Base-by-base conservation (phyloP, 768 basidiomycete genomes). In the Pholiota conissans region DNA sequence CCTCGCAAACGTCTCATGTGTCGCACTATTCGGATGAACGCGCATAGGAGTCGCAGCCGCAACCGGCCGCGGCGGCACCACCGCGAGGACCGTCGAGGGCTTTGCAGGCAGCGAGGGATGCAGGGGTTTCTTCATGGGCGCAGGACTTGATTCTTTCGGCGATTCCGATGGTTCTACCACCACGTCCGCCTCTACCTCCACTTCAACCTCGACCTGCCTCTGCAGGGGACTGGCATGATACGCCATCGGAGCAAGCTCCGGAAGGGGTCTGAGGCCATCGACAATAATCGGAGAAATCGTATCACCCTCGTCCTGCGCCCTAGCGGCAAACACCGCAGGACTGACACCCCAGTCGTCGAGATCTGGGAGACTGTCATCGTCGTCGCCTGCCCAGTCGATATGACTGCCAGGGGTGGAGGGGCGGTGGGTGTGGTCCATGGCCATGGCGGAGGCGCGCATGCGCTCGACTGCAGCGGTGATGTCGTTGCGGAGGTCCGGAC, bases 381-480 rank as follows among this genome's bases (percentile, higher is more conserved):
- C 91, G 62, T 93, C 90, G 32, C 87, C 88, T 39, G 92, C 92
- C 92, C 92, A 94, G 71, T 93, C 91, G 57, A 93, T 88, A 61
- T 93, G 90, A 57, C 85, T 89, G 30, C 86, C 87, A 13, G 89
- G 89, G 1, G 89, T 88, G 14, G 81, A 74, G 11, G 89, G 86
- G 42, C 88, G 75, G 64, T 84, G 77, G 29, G 78, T 9, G n/a
- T 42, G n/a, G n/a, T n/a, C n/a, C n/a, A n/a, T n/a, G n/a, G n/a
- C 85, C 84, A 91, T 89, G 8, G 89, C 88, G 6, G 84, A 83
- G 8, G 89, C 85, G 48, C 89, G 76, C 10, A 90, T 86, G 51
- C 84, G 87, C 67, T 92, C 89, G 13, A 91, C 90, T 10, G 91
- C 76, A n/a, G 84, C 84, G 67, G 91, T 86, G 50, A 92, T 85